Evolutionary conservation across 306 rosid species (phyloP), one percentile per base, ranked within the genome.

Genomic region (Vigna angularis): DNA sequence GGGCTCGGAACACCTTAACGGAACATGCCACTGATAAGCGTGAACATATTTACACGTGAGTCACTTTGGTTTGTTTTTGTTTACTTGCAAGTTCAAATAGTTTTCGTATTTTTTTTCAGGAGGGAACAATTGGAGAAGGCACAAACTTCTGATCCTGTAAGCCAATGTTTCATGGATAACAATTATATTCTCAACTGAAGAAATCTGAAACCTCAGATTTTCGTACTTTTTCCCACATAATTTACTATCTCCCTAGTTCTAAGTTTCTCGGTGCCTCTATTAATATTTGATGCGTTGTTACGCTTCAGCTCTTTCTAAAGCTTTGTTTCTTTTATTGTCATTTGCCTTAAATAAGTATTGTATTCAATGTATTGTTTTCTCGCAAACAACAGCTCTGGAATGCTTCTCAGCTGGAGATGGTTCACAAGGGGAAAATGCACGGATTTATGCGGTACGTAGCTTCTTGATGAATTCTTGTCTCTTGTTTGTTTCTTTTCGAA

Each of bases 331-430:
- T 66, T 28, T 24, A 48, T 67, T 79, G 77, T 24, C 22, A 38
- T 75, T 71, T 69, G 55, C 50, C 73, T 30, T 45, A 65, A 58
- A 66, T 57, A 42, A 76, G 26, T 12, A 36, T 49, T 53, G 17
- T 56, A 40, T 40, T 40, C 45, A 9, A 40, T 40, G 9, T 40
- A 17, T 74, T 9, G 15, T 75, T 66, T 62, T 79, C 56, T 67
- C 78, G 76, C 53, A 53, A 79, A 51, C 75, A 47, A 66, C 96
- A 92, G 98, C 98, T 95, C 36, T 92, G 98, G 98, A 94, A 94
- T 86, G 98, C 97, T 76, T 90, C 97, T 78, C 98, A 94, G 78
- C 70, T 88, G 84, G 98, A 94, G 95, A 90, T 92, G 98, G 97
- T 91, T 77, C 81, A 81, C 85, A 62, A 84, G 56, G 98, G 98